A percentile compares a stretch with the other conserved stretches of the same genome.
These are phyloP conservation scores for Phytophthora idaei DNA, from an alignment of 352 stramenopile species.

Conservation along the genomic window DNA sequence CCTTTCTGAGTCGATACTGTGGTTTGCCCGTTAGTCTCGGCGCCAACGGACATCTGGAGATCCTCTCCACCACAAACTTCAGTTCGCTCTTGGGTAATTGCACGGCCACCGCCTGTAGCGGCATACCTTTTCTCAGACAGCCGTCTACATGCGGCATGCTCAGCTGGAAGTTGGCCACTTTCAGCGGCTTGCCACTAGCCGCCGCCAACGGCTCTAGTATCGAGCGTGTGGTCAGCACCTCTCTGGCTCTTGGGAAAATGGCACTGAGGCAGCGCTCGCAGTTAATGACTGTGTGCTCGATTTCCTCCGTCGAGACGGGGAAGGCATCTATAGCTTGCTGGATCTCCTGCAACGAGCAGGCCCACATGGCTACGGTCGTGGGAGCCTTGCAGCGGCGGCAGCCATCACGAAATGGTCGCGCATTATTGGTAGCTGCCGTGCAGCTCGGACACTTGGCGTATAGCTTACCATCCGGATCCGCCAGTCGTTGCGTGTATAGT, in stretches of 20 bases:
- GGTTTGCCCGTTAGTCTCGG: slow-evolving; percentile 54
- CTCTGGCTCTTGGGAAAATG: slow-evolving; percentile 76
- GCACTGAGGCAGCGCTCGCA: slow-evolving; percentile 78
- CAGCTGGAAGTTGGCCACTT: slow-evolving; percentile 86
- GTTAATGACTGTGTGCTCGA: slow-evolving; percentile 75
- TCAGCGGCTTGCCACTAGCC: slow-evolving; percentile 61
- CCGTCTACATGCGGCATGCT: slow-evolving; percentile 90
- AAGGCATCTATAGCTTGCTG: slow-evolving; percentile 72
- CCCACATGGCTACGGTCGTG: slow-evolving; percentile 80
- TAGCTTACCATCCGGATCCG: slow-evolving; percentile 21
- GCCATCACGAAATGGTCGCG: slow-evolving; percentile 82
- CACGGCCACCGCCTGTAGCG: slow-evolving; percentile 64
- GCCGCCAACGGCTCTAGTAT: slow-evolving; percentile 53
- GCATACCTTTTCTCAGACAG: slow-evolving; percentile 84
- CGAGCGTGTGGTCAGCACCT: slow-evolving; percentile 71
- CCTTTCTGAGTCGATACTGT: slow-evolving; percentile 65
- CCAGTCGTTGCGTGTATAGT: slow-evolving; percentile 77
- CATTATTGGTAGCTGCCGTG: slow-evolving; percentile 82
- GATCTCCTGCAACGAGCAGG: slow-evolving; percentile 66
- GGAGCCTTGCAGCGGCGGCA: slow-evolving; percentile 81
- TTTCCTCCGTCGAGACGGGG: slow-evolving; percentile 59
- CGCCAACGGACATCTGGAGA: slow-evolving; percentile 72
- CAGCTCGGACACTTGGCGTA: slow-evolving; percentile 88
- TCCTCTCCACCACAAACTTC: slow-evolving; percentile 85
- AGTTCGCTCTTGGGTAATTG: slow-evolving; percentile 87